Percentiles rank a stretch among this genome's conserved stretches.
These are phyloP conservation scores for Hypoxylon trugodes DNA, from an alignment of 495 filamentous ascomycete species.

Conservation along the genomic window DNA sequence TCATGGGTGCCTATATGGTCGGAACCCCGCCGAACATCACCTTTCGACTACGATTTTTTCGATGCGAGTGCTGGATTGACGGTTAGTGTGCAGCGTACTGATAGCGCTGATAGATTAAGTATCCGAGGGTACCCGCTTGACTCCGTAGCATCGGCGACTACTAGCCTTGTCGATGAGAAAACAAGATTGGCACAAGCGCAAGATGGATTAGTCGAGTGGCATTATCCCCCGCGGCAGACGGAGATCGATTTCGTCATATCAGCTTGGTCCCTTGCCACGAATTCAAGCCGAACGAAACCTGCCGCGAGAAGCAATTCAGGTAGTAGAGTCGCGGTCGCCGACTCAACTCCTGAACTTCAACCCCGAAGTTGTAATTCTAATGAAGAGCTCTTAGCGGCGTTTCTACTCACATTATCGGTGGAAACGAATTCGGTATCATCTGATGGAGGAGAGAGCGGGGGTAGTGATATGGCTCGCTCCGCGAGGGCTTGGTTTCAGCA, in stretches of 20 bases:
- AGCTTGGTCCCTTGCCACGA: not conserved
- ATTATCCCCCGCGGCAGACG: not conserved
- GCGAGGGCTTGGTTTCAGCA: slow-evolving; percentile 10
- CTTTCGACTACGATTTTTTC: not conserved
- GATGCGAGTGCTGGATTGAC: not conserved
- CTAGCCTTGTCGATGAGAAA: not conserved
- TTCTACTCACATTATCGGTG: not conserved
- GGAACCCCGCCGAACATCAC: not conserved
- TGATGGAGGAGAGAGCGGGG: not conserved
- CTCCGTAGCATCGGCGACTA: not conserved
- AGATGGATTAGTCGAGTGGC: slow-evolving; percentile 3
- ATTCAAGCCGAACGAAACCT: not conserved
- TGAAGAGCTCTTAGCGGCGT: not conserved
- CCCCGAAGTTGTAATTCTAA: not conserved
- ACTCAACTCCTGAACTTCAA: not conserved
- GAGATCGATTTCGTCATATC: slow-evolving; percentile 4
- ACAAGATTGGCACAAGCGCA: not conserved
- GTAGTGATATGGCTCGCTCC: not conserved
- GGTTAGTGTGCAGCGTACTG: not conserved
- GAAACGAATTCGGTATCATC: not conserved
- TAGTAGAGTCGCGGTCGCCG: not conserved
- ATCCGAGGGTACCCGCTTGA: not conserved
- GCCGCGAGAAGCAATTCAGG: not conserved
- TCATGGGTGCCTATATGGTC: slow-evolving; percentile 5
- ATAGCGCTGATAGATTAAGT: not conserved